Conservation (phyloP, 805 yeast genomes). For the Zygosaccharomyces kombuchaensis region DNA sequence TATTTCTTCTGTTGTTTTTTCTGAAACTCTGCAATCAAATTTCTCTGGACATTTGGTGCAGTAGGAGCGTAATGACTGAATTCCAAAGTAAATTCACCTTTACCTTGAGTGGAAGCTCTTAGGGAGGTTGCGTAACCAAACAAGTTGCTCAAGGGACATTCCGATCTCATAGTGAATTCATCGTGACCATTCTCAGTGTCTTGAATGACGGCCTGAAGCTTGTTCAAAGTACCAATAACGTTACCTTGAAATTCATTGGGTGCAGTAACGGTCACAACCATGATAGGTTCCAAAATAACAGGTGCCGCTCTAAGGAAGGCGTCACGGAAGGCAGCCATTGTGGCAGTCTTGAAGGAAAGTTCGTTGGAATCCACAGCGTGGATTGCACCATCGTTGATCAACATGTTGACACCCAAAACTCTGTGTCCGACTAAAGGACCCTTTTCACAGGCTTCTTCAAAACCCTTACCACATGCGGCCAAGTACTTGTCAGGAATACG, state of each 20-base stretch:
- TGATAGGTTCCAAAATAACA: slow-evolving; percentile 90
- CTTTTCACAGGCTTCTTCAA: slow-evolving; percentile 89
- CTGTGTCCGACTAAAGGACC: slow-evolving; percentile 96
- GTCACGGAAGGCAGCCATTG: slow-evolving; percentile 85
- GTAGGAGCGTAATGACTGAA: slow-evolving; percentile 90
- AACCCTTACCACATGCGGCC: slow-evolving; percentile 91
- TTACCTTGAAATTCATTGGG: slow-evolving; percentile 96
- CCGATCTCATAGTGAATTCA: slow-evolving; percentile 89
- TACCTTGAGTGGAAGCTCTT: slow-evolving; percentile 97
- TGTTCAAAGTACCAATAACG: slow-evolving; percentile 87
- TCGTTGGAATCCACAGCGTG: slow-evolving; percentile 98
- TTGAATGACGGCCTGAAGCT: slow-evolving; percentile 83
- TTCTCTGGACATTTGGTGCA: slow-evolving; percentile 82
- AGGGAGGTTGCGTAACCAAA: slow-evolving; percentile 94
- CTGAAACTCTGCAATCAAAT: slow-evolving; percentile 78
- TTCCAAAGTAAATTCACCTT: slow-evolving; percentile 95
- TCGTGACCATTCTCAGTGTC: slow-evolving; percentile 94
- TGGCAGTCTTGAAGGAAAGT: slow-evolving; percentile 89
- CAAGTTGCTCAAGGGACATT: slow-evolving; percentile 93
- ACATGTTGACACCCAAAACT: slow-evolving; percentile 90
- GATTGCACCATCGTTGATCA: slow-evolving; percentile 93
- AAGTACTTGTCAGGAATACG: slow-evolving; percentile 92
- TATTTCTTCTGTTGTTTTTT: slow-evolving; percentile 47
- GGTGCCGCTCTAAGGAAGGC: slow-evolving; percentile 84
- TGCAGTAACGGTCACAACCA: slow-evolving; percentile 89